These are phyloP conservation scores for Limonium bicolor DNA, from an alignment of 148 eudicot genomes.

Conservation along the genomic window DNA sequence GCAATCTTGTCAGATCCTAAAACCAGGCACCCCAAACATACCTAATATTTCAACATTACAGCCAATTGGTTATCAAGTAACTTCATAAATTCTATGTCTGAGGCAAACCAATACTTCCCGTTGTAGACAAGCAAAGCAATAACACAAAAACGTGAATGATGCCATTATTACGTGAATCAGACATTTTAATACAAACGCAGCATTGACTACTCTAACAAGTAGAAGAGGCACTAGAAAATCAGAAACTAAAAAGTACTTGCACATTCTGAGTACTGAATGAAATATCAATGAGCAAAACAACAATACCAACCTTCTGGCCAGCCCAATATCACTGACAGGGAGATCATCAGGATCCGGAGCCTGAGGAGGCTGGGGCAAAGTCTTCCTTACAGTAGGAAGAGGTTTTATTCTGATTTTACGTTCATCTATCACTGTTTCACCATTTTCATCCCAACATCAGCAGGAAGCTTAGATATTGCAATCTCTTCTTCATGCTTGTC, in stretches of 20 bases:
- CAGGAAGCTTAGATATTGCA: slow-evolving; percentile 81
- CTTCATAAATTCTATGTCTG: too few species aligned
- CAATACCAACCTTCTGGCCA: slow-evolving; percentile 51
- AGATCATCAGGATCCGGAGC: slow-evolving; percentile 33
- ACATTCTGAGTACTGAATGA: neutral
- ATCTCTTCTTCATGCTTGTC: slow-evolving; percentile 90
- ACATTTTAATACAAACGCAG: too few species aligned
- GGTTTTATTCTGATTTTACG: slow-evolving; percentile 94
- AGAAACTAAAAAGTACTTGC: neutral
- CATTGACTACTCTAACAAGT: too few species aligned
- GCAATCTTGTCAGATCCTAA: too few species aligned
- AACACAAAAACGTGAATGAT: too few species aligned
- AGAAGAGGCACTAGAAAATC: neutral
- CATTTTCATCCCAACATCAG: slow-evolving; percentile 99
- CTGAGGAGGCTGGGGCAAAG: slow-evolving; percentile 34
- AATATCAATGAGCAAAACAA: neutral
- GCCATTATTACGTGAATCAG: too few species aligned
- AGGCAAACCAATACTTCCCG: too few species aligned
- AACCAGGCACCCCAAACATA: too few species aligned
- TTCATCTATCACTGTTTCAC: slow-evolving; percentile 88
- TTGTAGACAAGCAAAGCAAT: too few species aligned
- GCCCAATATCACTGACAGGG: slow-evolving; percentile 51
- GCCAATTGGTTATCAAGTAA: neutral
- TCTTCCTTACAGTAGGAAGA: slow-evolving; percentile 62
- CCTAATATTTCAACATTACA: neutral